Base-by-base conservation (phyloP, 441 rosid species). In the Isatis lusitanica region DNA sequence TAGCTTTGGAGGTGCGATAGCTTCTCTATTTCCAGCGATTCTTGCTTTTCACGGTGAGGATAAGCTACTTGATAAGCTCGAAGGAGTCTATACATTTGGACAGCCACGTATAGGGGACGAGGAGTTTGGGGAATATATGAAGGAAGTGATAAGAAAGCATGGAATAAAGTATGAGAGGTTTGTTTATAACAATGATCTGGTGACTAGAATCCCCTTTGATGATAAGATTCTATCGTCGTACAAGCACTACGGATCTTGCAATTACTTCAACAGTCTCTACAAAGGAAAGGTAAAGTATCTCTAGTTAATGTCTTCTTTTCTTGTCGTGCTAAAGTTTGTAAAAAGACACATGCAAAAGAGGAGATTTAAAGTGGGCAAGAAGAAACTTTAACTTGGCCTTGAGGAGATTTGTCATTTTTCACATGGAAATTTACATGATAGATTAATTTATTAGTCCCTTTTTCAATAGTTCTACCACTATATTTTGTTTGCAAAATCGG, bases 51-150 rank as follows among this genome's bases (percentile, higher is more conserved):
- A 92, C 40, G 80, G 77, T 1, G 91, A 91, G 39, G 71, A 28
- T 6, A 35, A 38, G 73, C 43, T 86, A 43, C 73, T 91, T 33
- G 62, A 81, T 40, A 85, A 84, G 74, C 53, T 88, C 53, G 87
- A 85, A 43, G 91, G 92, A 9, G 82, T 90, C 2, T 88, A 83
- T 69, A 88, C 95, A 2, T 90, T 83, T 71, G 97, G 97, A 53
- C 97, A 91, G 62, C 97, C 91, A 3, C 85, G 94, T 35, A 81
- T 88, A 31, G 95, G 97, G 2, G 88, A 92, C 30, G 78, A 66
- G 11, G 68, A 68, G 57, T 90, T 90, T 28, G 83, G 75, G 40
- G 74, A 58, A 15, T 90, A 62, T 68, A 80, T 87, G 97, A 80
- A 82, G 39, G 59, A 44, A n/a, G 60, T 74, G 39, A 12, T 92